Evolutionary conservation across 208 protist genomes (phyloP).

Genomic region (Blastocrithidia nonstop): DNA sequence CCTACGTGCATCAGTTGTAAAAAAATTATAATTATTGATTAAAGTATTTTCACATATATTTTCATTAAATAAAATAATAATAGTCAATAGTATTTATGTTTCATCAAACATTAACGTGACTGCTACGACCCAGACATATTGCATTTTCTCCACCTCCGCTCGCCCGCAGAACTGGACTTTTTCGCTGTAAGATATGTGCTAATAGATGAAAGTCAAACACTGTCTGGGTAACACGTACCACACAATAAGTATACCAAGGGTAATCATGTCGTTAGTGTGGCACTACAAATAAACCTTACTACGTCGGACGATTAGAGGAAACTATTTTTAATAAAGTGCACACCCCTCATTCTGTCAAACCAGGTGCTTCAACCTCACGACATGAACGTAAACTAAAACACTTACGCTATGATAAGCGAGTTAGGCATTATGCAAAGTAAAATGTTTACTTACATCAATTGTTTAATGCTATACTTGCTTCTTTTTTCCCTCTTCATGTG

Average conservation of each 20-base stretch:
- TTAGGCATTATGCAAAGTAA: conserved; percentile 28
- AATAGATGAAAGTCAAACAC: conserved; percentile 46
- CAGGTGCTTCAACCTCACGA: conserved; percentile 40
- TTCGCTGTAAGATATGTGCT: conserved; percentile 49
- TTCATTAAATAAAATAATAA: too few relatives aligned
- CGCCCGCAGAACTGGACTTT: conserved; percentile 37
- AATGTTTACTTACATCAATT: background rate
- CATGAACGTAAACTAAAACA: conserved; percentile 60
- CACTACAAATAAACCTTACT: conserved; percentile 78
- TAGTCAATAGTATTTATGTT: too few relatives aligned
- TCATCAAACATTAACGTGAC: too few relatives aligned
- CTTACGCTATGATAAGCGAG: conserved; percentile 53
- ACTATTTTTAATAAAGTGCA: conserved; percentile 66
- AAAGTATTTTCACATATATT: too few relatives aligned
- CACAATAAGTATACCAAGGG: conserved; percentile 79
- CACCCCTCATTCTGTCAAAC: conserved; percentile 66
- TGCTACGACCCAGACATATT: conserved; percentile 72
- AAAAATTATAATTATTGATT: too few relatives aligned
- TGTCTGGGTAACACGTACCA: conserved; percentile 83
- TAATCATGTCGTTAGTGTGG: conserved; percentile 75
- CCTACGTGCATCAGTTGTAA: too few relatives aligned
- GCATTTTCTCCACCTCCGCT: conserved; percentile 81
- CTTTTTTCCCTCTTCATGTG: too few relatives aligned
- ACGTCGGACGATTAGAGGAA: conserved; percentile 55
- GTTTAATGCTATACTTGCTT: background rate